Evolutionary conservation across 768 basidiomycete genomes (phyloP).

Genomic region (Butyriboletus loyo): DNA sequence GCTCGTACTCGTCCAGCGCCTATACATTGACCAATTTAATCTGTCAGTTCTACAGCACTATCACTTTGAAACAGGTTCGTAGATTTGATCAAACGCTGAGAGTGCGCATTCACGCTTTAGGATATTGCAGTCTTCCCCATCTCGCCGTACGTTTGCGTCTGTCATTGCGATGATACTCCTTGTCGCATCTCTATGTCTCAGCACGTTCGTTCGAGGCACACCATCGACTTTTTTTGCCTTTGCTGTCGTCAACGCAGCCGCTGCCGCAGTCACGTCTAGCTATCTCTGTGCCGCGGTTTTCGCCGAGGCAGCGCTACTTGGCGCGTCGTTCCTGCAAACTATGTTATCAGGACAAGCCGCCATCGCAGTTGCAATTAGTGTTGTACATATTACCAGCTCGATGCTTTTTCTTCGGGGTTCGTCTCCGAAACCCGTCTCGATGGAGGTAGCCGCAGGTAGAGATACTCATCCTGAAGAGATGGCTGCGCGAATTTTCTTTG

Average conservation of each 20-base stretch:
- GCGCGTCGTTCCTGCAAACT: conserved; percentile 66
- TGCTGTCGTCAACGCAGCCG: conserved; percentile 56
- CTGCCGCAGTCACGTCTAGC: conserved; percentile 60
- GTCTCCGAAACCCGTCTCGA: conserved; percentile 26
- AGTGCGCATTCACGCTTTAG: neutral
- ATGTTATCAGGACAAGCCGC: conserved; percentile 85
- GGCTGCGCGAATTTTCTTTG: conserved; percentile 75
- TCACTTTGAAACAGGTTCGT: conserved; percentile 63
- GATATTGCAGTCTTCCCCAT: conserved; percentile 51
- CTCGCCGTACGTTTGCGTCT: conserved; percentile 52
- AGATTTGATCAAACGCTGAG: neutral
- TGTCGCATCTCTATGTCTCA: conserved; percentile 58
- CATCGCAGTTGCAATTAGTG: conserved; percentile 77
- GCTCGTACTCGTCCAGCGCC: conserved; percentile 61
- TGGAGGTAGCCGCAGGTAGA: conserved; percentile 18
- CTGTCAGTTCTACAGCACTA: conserved; percentile 68
- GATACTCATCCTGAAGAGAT: conserved; percentile 56
- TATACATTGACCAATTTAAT: conserved; percentile 65
- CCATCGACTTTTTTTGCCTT: conserved; percentile 63
- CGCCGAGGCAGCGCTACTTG: conserved; percentile 80
- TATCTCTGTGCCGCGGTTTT: conserved; percentile 78
- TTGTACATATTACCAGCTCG: conserved; percentile 69
- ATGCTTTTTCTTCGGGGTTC: conserved; percentile 51
- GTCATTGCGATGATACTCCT: conserved; percentile 52
- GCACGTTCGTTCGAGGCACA: conserved; percentile 56